phyloP scores from a whole-genome alignment of 2,329 filamentous ascomycete genomes.

The Fusarium denticulatum region DNA sequence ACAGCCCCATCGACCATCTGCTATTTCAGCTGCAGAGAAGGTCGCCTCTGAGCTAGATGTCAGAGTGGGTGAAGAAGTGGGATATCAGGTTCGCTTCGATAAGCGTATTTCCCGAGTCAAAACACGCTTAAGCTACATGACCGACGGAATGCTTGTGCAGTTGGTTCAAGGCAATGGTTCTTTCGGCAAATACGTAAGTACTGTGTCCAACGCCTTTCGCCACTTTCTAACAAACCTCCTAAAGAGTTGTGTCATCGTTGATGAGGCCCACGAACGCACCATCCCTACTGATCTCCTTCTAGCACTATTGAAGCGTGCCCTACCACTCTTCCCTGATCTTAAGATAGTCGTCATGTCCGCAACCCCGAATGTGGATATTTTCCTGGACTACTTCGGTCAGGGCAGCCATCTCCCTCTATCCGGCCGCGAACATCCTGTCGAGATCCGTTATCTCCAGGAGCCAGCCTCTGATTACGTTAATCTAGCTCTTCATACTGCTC shows the following conservation, averaged over 20 bases:
- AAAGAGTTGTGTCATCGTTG: background rate
- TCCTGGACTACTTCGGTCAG: background rate
- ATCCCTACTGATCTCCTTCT: background rate
- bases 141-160: constrained; percentile 14
- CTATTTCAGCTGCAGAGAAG: constrained; percentile 90
- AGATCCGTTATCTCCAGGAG: background rate
- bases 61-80: constrained; percentile 84
- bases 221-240: background rate
- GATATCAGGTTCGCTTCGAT: constrained; percentile 87
- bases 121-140: constrained; percentile 26
- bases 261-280: background rate
- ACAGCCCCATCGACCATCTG: constrained; percentile 86
- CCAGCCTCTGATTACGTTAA: background rate
- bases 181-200: background rate
- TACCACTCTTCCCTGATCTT: background rate
- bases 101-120: constrained; percentile 48
- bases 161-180: background rate
- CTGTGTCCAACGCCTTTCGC: background rate
- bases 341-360: background rate
- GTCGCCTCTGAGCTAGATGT: constrained; percentile 89
- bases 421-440: background rate
- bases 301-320: background rate
- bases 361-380: background rate
- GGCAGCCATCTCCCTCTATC: background rate
- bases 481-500: background rate